phyloP scores from a whole-genome alignment of 108 stramenopile genomes.

The Cyclotella baltica region DNA sequence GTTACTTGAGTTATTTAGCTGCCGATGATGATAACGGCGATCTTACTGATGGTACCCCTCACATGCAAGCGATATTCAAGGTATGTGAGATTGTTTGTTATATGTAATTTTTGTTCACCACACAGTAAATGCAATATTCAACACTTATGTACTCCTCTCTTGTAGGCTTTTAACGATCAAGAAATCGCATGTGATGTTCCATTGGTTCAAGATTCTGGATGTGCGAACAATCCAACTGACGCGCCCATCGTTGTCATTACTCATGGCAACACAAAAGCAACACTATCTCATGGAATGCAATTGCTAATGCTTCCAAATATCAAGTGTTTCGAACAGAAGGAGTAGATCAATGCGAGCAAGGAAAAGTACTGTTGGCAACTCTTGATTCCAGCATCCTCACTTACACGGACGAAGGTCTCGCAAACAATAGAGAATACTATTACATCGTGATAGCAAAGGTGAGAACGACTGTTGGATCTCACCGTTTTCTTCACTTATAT shows the following conservation, averaged over 20 bases:
- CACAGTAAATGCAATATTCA: too few species aligned
- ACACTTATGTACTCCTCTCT: too few species aligned
- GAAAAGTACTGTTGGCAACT: constrained; percentile 23
- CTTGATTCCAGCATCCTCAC: background rate
- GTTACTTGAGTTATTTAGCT: constrained; percentile 10
- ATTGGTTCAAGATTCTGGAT: background rate
- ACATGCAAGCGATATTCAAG: constrained; percentile 9
- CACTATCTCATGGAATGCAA: constrained; percentile 5
- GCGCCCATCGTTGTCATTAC: background rate
- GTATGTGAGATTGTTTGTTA: too few species aligned
- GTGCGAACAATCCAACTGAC: background rate
- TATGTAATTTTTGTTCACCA: too few species aligned
- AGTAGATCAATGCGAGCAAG: constrained; percentile 5
- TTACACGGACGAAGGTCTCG: constrained; percentile 15
- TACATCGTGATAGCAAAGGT: constrained; percentile 22
- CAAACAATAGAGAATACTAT: constrained; percentile 17
- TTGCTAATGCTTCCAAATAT: constrained; percentile 4
- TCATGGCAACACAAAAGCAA: background rate
- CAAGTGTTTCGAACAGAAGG: constrained; percentile 27
- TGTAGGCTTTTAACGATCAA: constrained; percentile 2
- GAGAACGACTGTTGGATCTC: too few species aligned
- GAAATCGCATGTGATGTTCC: constrained; percentile 26
- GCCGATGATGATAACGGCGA: constrained; percentile 20
- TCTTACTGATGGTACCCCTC: constrained; percentile 1
- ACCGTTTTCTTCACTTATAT: too few species aligned